Evolutionary conservation across 371 early-diverging fungal species (phyloP).

Genomic region (Funneliformis caledonium): DNA sequence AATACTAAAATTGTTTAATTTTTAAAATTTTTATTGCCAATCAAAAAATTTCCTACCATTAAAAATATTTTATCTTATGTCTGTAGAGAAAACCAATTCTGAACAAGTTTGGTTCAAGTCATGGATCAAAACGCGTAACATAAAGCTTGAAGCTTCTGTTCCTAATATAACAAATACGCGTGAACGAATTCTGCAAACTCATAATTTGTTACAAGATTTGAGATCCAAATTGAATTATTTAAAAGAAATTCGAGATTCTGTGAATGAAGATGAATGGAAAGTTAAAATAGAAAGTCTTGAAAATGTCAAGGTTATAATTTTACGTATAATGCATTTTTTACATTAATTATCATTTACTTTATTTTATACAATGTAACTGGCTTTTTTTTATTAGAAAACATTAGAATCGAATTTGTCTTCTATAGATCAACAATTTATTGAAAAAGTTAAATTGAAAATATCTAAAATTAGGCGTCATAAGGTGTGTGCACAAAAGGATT

Average conservation of each 20-base stretch:
- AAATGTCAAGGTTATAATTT: background rate
- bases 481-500: background rate
- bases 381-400: background rate
- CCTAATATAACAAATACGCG: conserved; percentile 8
- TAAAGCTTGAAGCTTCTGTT: background rate
- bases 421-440: conserved; percentile 1
- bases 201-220: background rate
- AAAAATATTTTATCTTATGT: background rate
- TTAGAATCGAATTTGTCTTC: background rate
- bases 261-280: conserved; percentile 29
- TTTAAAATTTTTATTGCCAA: too few relatives aligned
- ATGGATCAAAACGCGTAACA: conserved; percentile 24
- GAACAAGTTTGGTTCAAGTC: conserved; percentile 28
- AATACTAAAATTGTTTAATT: too few relatives aligned
- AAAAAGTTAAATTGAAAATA: conserved; percentile 16
- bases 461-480: conserved; percentile 28
- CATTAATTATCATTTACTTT: background rate
- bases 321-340: background rate
- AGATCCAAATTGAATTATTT: background rate
- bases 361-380: background rate
- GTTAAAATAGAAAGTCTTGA: background rate
- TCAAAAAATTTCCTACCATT: background rate
- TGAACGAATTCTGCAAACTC: background rate
- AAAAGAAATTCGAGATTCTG: background rate
- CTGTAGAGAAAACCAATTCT: background rate